Evolutionary conservation across 1,284 basidiomycete species (phyloP).

Genomic region (Tetrapyrgos nigripes): DNA sequence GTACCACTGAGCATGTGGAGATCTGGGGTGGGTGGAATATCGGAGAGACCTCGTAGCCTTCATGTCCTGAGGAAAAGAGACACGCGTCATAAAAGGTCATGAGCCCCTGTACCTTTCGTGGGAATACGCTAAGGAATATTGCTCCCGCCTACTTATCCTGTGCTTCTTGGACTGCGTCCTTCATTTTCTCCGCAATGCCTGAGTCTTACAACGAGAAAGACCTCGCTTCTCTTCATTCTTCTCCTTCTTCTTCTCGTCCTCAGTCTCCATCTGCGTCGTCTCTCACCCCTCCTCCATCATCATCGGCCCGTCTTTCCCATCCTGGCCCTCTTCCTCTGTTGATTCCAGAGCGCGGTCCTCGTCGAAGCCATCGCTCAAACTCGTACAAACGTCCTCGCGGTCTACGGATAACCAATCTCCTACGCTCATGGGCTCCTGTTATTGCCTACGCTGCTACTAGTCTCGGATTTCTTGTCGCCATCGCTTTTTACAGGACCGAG

Average conservation of each 20-base stretch:
- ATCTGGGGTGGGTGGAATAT: constrained; percentile 25
- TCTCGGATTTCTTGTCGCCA: constrained; percentile 71
- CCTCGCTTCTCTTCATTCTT: constrained; percentile 33
- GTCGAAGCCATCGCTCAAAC: constrained; percentile 19
- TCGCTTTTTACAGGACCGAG: constrained; percentile 76
- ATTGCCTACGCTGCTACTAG: constrained; percentile 72
- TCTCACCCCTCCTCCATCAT: constrained; percentile 32
- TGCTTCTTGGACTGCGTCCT: neutral
- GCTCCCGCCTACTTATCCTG: no score
- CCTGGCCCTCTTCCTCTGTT: neutral
- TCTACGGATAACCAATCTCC: constrained; percentile 58
- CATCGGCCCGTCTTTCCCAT: constrained; percentile 26
- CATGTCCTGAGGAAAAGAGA: neutral
- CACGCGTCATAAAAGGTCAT: no score
- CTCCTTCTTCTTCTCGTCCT: constrained; percentile 36
- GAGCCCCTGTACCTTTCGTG: no score
- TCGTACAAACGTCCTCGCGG: constrained; percentile 54
- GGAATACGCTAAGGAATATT: no score
- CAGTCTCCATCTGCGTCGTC: constrained; percentile 28
- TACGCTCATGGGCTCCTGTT: constrained; percentile 77
- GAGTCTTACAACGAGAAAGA: neutral
- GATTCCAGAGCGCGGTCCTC: neutral
- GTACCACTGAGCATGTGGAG: constrained; percentile 70
- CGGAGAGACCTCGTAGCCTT: neutral
- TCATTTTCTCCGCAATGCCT: neutral